These are phyloP conservation scores for Penicillium salamii DNA, from an alignment of 495 filamentous ascomycete genomes.

Conservation along the genomic window DNA sequence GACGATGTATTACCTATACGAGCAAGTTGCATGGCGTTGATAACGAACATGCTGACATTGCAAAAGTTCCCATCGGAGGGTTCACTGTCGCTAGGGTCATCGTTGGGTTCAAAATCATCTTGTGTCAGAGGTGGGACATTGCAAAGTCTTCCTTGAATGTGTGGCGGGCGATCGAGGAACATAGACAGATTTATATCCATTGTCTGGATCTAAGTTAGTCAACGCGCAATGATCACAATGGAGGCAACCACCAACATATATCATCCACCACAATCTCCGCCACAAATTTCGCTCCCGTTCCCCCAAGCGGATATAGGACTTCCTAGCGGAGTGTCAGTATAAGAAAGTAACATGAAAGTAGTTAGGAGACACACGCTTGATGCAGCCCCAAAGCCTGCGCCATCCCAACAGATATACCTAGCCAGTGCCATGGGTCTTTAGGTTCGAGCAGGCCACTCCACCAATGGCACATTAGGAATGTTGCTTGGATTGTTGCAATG, in stretches of 20 bases:
- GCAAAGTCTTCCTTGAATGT: slow-evolving; percentile 12
- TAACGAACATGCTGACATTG: not conserved
- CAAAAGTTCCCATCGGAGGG: not conserved
- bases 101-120: slow-evolving; percentile 2
- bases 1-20: slow-evolving; percentile 4
- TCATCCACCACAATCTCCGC: slow-evolving; percentile 12
- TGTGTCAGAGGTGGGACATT: slow-evolving; percentile 9
- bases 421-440: slow-evolving; percentile 26
- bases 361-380: slow-evolving; percentile 13
- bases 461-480: slow-evolving; percentile 20
- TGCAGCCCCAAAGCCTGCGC: slow-evolving; percentile 24
- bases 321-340: slow-evolving; percentile 3
- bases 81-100: not conserved
- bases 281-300: slow-evolving; percentile 6
- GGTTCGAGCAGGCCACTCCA: slow-evolving; percentile 21
- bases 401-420: slow-evolving; percentile 15
- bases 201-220: slow-evolving; percentile 4
- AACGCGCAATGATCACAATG: not conserved
- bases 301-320: slow-evolving; percentile 4
- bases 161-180: slow-evolving; percentile 11
- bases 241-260: slow-evolving; percentile 5
- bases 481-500: slow-evolving; percentile 17
- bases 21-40: slow-evolving; percentile 8
- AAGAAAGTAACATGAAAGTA: not conserved
- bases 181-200: slow-evolving; percentile 14